A percentile compares a stretch with the other conserved stretches of the same genome.
phyloP scores from a whole-genome alignment of 805 yeast genomes.

The Naumovozyma dairenensis region DNA sequence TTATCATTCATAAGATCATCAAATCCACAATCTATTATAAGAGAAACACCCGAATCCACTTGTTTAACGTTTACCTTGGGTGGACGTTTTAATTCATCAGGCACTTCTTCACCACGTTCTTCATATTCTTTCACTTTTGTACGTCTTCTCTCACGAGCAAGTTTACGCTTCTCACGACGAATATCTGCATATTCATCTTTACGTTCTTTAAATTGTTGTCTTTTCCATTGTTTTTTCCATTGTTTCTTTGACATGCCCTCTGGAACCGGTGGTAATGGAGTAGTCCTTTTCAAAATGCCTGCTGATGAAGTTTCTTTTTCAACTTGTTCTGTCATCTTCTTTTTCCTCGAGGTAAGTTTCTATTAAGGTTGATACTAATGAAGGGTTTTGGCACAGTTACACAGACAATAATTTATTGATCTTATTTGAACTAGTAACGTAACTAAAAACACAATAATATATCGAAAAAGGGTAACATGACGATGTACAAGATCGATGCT shows the following conservation, averaged over 20 bases:
- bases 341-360: too few species aligned
- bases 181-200: conserved; percentile 49
- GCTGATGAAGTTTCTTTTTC: not conserved
- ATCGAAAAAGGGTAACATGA: too few species aligned
- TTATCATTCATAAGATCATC: conserved; percentile 82
- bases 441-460: too few species aligned
- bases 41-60: conserved; percentile 36
- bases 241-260: conserved; percentile 82
- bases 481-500: too few species aligned
- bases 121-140: conserved; percentile 28
- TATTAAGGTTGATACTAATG: too few species aligned
- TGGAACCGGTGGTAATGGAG: conserved; percentile 40
- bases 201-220: conserved; percentile 48
- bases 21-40: conserved; percentile 82
- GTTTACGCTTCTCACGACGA: conserved; percentile 47
- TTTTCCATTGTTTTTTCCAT: conserved; percentile 65
- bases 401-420: too few species aligned
- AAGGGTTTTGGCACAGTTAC: too few species aligned
- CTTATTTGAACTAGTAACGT: too few species aligned
- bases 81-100: conserved; percentile 31
- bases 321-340: too few species aligned
- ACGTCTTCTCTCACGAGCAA: conserved; percentile 33
- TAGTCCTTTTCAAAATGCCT: conserved; percentile 3
- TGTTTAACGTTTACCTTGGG: conserved; percentile 36
- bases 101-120: conserved; percentile 33